Evolutionary conservation across 1,284 basidiomycete species (phyloP).

Genomic region (Clitocybe nebularis): DNA sequence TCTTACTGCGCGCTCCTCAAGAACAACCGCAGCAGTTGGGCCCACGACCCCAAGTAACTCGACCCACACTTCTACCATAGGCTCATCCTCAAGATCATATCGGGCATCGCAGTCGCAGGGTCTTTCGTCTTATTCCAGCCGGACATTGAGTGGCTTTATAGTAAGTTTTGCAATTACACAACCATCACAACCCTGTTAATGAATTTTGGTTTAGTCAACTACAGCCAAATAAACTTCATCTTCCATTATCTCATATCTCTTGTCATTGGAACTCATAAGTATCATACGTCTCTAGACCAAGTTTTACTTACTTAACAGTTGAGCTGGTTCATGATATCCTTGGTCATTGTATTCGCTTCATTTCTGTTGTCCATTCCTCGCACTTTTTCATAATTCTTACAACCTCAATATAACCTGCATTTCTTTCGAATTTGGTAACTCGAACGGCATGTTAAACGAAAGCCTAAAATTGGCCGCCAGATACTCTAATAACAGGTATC

Average conservation of each 20-base stretch:
- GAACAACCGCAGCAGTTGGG: constrained; percentile 47
- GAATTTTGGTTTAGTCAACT: constrained; percentile 35
- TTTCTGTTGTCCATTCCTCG: constrained; percentile 22
- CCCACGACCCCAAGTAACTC: constrained; percentile 58
- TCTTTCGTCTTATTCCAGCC: constrained; percentile 49
- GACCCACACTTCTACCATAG: constrained; percentile 41
- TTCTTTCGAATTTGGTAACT: no score
- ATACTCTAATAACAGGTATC: no score
- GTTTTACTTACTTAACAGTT: constrained; percentile 10
- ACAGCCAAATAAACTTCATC: constrained; percentile 36
- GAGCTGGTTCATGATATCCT: constrained; percentile 38
- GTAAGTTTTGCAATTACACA: constrained; percentile 27
- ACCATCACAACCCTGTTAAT: constrained; percentile 1
- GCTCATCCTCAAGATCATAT: constrained; percentile 50
- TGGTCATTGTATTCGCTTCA: constrained; percentile 39
- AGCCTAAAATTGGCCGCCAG: no score
- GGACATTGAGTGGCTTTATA: constrained; percentile 50
- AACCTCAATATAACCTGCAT: constrained; percentile 36
- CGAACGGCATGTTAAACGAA: no score
- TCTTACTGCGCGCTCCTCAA: constrained; percentile 66
- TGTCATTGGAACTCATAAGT: constrained; percentile 17
- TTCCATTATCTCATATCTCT: constrained; percentile 6
- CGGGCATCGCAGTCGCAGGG: constrained; percentile 49
- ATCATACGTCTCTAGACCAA: constrained; percentile 14
- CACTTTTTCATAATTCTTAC: constrained; percentile 34